These are phyloP conservation scores for Chalciporus chontae DNA, from an alignment of 768 basidiomycete genomes.

Conservation along the genomic window DNA sequence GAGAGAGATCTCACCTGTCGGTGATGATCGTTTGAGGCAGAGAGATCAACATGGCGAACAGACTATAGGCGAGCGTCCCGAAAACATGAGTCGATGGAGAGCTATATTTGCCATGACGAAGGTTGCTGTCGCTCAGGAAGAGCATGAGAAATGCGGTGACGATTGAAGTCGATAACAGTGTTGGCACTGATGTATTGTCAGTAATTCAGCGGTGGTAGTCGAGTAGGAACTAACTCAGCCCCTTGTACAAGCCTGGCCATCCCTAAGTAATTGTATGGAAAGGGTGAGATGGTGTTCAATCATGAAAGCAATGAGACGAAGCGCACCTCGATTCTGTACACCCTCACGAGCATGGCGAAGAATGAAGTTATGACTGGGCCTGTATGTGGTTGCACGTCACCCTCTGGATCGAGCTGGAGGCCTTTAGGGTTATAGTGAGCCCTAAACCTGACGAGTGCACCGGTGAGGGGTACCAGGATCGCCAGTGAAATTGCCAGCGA, in stretches of 20 bases:
- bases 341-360: conserved; percentile 69
- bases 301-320: neutral
- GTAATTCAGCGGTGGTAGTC: conserved; percentile 35
- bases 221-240: conserved; percentile 47
- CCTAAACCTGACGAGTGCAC: conserved; percentile 70
- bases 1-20: conserved; percentile 52
- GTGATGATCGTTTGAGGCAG: conserved; percentile 72
- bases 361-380: conserved; percentile 76
- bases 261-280: conserved; percentile 40
- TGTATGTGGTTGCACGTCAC: conserved; percentile 69
- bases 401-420: conserved; percentile 75
- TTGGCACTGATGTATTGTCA: conserved; percentile 44
- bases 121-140: conserved; percentile 53
- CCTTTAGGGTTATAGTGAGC: conserved; percentile 87
- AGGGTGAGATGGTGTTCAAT: neutral
- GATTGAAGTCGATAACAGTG: conserved; percentile 44
- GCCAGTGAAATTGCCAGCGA: conserved; percentile 52
- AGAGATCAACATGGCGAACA: conserved; percentile 62
- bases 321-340: conserved; percentile 68
- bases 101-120: conserved; percentile 63
- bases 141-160: conserved; percentile 56
- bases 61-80: conserved; percentile 60
- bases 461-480: conserved; percentile 59
- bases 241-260: conserved; percentile 76
- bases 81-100: conserved; percentile 59